Evolutionary conservation across 306 rosid species (phyloP).

Genomic region (Citrullus colocynthis): DNA sequence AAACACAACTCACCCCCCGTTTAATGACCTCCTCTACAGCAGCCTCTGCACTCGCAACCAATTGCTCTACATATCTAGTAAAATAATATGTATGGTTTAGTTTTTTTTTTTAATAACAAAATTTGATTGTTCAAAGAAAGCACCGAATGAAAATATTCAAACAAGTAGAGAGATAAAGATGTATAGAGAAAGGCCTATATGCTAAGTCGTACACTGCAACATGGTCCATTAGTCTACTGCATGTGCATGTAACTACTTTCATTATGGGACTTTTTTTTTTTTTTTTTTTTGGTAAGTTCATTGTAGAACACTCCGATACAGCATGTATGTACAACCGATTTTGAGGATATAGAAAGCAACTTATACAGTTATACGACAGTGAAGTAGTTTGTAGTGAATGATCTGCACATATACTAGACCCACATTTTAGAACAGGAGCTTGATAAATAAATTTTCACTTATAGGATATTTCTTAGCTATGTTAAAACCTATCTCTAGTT

Average conservation of each 20-base stretch:
- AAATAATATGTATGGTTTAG: constrained; percentile 10
- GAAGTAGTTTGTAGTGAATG: neutral
- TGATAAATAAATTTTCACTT: neutral
- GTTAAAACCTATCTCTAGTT: neutral
- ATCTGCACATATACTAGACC: neutral
- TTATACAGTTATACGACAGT: neutral
- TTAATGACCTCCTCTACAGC: constrained; percentile 85
- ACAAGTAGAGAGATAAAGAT: neutral
- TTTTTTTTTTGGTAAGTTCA: neutral
- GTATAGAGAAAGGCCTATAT: neutral
- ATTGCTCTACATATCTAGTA: constrained; percentile 80
- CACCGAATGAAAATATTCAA: neutral
- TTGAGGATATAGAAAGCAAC: neutral
- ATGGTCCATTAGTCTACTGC: neutral
- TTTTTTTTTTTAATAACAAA: neutral
- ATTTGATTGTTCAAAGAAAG: neutral
- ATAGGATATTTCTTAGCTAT: neutral
- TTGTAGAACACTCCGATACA: neutral
- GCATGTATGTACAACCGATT: neutral
- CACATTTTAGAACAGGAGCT: neutral
- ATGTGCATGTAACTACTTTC: neutral
- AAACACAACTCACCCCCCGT: constrained; percentile 59
- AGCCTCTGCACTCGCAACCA: constrained; percentile 93
- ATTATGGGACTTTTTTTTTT: neutral
- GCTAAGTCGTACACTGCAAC: neutral